Evolutionary conservation across 139 green algal genomes (phyloP).

Genomic region (Coelastrella sp.): DNA sequence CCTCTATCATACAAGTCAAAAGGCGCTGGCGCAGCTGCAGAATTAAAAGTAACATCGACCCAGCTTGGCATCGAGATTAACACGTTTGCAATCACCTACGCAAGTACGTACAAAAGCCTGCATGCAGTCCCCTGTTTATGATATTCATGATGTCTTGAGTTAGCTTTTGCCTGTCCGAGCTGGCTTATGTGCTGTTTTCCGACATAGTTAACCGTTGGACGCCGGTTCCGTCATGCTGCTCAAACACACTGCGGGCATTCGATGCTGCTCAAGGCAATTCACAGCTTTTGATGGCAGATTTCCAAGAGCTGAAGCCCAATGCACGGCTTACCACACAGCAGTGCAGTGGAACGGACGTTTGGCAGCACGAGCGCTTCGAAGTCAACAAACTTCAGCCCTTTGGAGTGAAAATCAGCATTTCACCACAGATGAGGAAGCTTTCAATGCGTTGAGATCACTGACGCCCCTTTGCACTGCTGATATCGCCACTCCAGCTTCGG

Average conservation of each 20-base stretch:
- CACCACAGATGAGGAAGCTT: not conserved
- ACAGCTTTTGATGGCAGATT: no score
- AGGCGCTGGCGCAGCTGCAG: not conserved
- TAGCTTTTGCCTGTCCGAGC: no score
- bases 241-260: no score
- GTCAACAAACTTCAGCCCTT: not conserved
- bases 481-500: not conserved
- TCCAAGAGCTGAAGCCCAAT: not conserved
- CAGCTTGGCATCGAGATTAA: not conserved
- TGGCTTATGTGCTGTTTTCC: no score
- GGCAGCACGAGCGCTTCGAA: not conserved
- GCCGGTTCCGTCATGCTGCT: no score
- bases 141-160: no score
- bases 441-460: not conserved
- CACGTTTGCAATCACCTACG: not conserved
- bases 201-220: no score
- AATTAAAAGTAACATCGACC: no score
- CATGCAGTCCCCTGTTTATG: no score
- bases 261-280: no score
- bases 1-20: not conserved
- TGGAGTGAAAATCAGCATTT: not conserved
- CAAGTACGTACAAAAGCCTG: not conserved
- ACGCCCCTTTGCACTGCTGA: not conserved
- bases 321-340: not conserved
- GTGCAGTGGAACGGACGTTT: not conserved